Conservation (phyloP, 176 grass and related monocot species). For the Musa troglodytarum region DNA sequence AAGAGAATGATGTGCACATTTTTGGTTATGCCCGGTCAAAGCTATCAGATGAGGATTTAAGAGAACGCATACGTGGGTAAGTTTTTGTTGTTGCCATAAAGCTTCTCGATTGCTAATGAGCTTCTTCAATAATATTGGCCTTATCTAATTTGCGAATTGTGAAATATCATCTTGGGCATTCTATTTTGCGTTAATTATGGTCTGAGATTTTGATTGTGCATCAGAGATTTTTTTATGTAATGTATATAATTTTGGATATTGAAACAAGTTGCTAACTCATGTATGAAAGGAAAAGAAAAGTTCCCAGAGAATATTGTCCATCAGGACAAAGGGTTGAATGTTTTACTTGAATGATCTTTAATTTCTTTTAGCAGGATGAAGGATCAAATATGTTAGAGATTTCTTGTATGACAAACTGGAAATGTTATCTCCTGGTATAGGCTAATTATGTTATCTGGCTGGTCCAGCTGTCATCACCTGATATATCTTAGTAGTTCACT, state of each 20-base stretch:
- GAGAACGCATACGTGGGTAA: conserved; percentile 46
- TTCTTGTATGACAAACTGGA: too few species aligned
- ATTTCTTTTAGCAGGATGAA: too few species aligned
- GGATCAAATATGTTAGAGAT: too few species aligned
- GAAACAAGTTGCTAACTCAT: not conserved
- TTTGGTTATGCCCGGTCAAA: conserved; percentile 90
- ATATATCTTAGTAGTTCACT: too few species aligned
- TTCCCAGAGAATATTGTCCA: too few species aligned
- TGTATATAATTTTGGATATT: not conserved
- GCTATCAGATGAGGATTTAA: conserved; percentile 82
- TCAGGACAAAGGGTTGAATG: too few species aligned
- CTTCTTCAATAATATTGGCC: not conserved
- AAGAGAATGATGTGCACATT: conserved; percentile 74
- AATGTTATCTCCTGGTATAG: too few species aligned
- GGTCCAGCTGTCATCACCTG: too few species aligned
- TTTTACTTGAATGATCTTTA: too few species aligned
- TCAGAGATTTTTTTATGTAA: not conserved
- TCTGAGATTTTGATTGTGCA: not conserved
- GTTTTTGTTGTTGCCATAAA: not conserved
- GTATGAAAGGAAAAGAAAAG: too few species aligned
- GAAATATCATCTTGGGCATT: not conserved
- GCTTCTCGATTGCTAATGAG: not conserved
- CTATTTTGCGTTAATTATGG: not conserved
- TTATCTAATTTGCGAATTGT: not conserved
- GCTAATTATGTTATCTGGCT: too few species aligned